phyloP scores from a whole-genome alignment of 768 basidiomycete species.

The Mycena galericulata region DNA sequence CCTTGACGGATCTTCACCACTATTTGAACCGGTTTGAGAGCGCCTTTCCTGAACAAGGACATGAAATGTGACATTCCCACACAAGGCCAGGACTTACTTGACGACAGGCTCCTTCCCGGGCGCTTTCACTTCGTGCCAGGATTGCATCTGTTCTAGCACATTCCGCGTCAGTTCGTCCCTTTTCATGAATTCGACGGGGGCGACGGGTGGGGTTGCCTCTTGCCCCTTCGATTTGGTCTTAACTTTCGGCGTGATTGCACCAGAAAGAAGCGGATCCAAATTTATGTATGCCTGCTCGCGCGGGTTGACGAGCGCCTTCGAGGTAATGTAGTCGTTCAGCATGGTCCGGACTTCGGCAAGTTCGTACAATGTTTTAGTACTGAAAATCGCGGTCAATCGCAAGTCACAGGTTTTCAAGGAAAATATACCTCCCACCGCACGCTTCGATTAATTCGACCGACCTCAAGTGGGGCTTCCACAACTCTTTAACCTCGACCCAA shows the following conservation, averaged over 20 bases:
- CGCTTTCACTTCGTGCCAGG: conserved; percentile 73
- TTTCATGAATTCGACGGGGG: conserved; percentile 25
- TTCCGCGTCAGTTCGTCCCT: conserved; percentile 12
- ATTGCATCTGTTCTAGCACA: conserved; percentile 76
- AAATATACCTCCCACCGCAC: conserved; percentile 67
- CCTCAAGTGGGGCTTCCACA: conserved; percentile 80
- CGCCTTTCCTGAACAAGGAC: conserved; percentile 72
- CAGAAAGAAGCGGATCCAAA: conserved; percentile 14
- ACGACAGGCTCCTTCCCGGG: conserved; percentile 67
- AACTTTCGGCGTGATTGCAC: conserved; percentile 51
- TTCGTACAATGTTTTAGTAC: conserved; percentile 66
- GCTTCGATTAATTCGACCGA: conserved; percentile 72
- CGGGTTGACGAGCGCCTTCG: conserved; percentile 71
- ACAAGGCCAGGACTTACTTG: conserved; percentile 57
- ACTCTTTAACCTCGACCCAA: conserved; percentile 71
- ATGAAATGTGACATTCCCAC: conserved; percentile 9
- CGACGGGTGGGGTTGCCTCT: conserved; percentile 1
- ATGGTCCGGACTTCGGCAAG: conserved; percentile 65
- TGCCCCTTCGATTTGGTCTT: conserved; percentile 51
- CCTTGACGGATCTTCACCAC: conserved; percentile 81
- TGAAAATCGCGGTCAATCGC: conserved; percentile 40
- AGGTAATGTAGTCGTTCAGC: conserved; percentile 72
- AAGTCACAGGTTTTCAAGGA: neutral
- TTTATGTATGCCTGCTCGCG: conserved; percentile 25
- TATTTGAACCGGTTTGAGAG: conserved; percentile 76